Conservation (phyloP, 2,329 filamentous ascomycete species). For the Ophiostoma ips region DNA sequence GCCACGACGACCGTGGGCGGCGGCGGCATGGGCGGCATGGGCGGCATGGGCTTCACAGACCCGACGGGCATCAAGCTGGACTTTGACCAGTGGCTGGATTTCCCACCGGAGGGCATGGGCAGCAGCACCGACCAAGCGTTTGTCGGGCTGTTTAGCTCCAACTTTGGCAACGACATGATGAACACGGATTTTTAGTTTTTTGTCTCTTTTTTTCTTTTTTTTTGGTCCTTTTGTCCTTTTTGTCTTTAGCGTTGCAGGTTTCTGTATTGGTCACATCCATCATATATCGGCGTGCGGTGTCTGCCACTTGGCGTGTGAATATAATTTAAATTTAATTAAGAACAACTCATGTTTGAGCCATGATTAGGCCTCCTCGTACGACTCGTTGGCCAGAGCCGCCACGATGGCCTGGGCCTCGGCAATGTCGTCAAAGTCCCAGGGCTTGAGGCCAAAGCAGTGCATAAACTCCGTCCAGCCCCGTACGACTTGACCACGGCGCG, state of each 20-base stretch:
- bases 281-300: no score
- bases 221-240: neutral
- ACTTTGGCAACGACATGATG: conserved; percentile 12
- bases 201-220: neutral
- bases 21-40: conserved; percentile 17
- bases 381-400: neutral
- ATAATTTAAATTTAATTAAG: no score
- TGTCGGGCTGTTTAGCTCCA: conserved; percentile 17
- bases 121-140: conserved; percentile 15
- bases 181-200: conserved; percentile 8
- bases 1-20: conserved; percentile 25
- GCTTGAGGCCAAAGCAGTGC: conserved; percentile 3
- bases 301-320: no score
- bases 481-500: conserved; percentile 2
- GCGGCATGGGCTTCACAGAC: neutral
- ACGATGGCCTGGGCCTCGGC: conserved; percentile 2
- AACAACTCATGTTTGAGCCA: no score
- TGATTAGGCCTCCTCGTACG: neutral
- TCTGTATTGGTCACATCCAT: neutral
- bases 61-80: conserved; percentile 29
- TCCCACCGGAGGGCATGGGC: conserved; percentile 32
- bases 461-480: conserved; percentile 6
- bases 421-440: conserved; percentile 1
- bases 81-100: conserved; percentile 46
- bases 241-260: neutral